These are phyloP conservation scores for Rhododendron williamsianum DNA, from an alignment of 148 eudicot genomes.

Conservation along the genomic window DNA sequence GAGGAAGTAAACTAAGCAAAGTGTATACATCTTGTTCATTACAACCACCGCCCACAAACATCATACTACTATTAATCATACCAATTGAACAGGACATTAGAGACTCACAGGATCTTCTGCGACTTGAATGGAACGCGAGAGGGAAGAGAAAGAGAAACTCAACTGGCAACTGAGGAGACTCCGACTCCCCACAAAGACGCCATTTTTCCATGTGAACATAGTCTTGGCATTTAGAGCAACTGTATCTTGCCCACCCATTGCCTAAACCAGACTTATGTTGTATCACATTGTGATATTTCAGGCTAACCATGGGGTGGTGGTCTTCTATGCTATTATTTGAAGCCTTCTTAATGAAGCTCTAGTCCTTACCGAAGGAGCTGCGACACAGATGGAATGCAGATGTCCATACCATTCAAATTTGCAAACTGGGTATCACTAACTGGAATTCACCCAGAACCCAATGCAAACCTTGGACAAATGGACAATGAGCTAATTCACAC, in stretches of 20 bases:
- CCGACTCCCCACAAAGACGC: conserved; percentile 63
- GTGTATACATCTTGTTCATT: not conserved
- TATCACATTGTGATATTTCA: too few relatives aligned
- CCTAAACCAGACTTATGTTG: too few relatives aligned
- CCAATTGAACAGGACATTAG: not conserved
- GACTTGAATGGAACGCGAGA: conserved; percentile 46
- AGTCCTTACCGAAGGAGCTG: too few relatives aligned
- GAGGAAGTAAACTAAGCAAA: not conserved
- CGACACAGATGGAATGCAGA: too few relatives aligned
- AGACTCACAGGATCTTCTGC: conserved; percentile 60
- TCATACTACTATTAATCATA: not conserved
- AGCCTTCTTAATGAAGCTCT: too few relatives aligned
- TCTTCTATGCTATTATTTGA: too few relatives aligned
- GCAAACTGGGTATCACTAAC: not conserved
- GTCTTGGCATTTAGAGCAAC: too few relatives aligned
- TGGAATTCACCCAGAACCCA: not conserved
- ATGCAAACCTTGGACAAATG: not conserved
- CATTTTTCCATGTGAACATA: too few relatives aligned
- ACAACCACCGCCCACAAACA: not conserved
- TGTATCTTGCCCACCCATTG: too few relatives aligned
- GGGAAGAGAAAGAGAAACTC: conserved; percentile 69
- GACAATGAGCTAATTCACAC: not conserved
- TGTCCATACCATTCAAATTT: not conserved
- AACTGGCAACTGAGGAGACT: conserved; percentile 57
- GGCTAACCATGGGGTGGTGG: too few relatives aligned